Evolutionary conservation across 495 filamentous ascomycete species (phyloP).

Genomic region (Acidomyces sp.): DNA sequence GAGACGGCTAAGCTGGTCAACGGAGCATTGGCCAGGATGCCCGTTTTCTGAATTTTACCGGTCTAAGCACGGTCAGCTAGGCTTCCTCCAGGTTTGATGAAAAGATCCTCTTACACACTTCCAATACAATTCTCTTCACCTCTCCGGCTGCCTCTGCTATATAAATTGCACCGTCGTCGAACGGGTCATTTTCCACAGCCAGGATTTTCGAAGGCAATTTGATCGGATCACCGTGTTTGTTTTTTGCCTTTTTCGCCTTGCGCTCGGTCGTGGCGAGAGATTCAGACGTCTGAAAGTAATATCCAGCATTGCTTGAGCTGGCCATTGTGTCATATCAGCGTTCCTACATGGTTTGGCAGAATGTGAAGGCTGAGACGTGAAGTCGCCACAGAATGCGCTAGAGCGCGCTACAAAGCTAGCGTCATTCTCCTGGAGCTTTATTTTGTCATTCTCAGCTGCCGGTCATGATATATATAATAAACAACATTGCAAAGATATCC

Average conservation of each 20-base stretch:
- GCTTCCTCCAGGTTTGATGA: not conserved
- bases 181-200: conserved; percentile 56
- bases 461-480: no score
- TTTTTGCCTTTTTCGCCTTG: conserved; percentile 65
- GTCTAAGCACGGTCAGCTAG: conserved; percentile 10
- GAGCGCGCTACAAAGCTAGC: no score
- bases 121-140: conserved; percentile 55
- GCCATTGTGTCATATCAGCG: no score
- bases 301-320: conserved; percentile 46
- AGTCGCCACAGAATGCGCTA: no score
- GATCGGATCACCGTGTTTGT: conserved; percentile 73
- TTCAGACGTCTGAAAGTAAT: conserved; percentile 88
- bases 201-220: conserved; percentile 73
- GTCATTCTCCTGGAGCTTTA: no score
- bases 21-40: conserved; percentile 64
- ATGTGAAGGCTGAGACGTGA: no score
- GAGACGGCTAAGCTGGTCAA: conserved; percentile 65
- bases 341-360: no score
- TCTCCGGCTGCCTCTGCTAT: conserved; percentile 73
- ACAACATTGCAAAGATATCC: no score
- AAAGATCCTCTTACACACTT: conserved; percentile 46
- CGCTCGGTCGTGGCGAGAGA: conserved; percentile 58
- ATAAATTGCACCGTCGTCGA: conserved; percentile 46
- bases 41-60: conserved; percentile 34
- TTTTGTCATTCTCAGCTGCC: no score